phyloP scores from a whole-genome alignment of 1,139 yeast species.

The Keqinozyma sinolaborantium region DNA sequence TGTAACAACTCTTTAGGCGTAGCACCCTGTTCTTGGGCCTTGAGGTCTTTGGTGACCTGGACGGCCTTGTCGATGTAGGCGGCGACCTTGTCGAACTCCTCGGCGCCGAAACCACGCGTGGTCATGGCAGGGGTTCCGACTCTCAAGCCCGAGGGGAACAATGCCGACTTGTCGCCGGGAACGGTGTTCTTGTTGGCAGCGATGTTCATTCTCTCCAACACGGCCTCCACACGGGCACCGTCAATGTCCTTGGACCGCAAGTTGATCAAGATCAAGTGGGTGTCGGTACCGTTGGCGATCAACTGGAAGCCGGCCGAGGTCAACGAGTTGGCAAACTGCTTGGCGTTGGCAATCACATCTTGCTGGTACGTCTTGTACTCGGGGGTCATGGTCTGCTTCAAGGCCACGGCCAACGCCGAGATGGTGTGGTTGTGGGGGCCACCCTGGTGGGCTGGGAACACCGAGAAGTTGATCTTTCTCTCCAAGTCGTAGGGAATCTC shows the following conservation, averaged over 20 bases:
- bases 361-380: conserved; percentile 85
- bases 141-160: conserved; percentile 93
- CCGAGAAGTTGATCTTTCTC: conserved; percentile 87
- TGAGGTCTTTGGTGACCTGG: conserved; percentile 56
- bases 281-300: conserved; percentile 92
- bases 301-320: conserved; percentile 65
- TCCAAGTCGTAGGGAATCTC: conserved; percentile 85
- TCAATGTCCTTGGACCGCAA: conserved; percentile 83
- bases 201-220: conserved; percentile 83
- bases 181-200: conserved; percentile 96
- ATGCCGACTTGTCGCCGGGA: conserved; percentile 93
- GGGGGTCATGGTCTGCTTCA: conserved; percentile 83
- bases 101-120: conserved; percentile 83
- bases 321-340: conserved; percentile 70
- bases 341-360: conserved; percentile 78
- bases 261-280: conserved; percentile 85
- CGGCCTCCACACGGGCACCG: conserved; percentile 94
- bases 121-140: conserved; percentile 99
- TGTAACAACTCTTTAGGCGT: conserved; percentile 63
- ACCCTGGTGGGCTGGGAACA: conserved; percentile 99
- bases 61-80: conserved; percentile 79
- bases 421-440: conserved; percentile 99
- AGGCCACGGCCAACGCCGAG: conserved; percentile 91
- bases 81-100: conserved; percentile 76
- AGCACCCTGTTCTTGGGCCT: conserved; percentile 55